These are phyloP conservation scores for Coemansia sp. DNA, from an alignment of 192 early-diverging fungal genomes.

Conservation along the genomic window DNA sequence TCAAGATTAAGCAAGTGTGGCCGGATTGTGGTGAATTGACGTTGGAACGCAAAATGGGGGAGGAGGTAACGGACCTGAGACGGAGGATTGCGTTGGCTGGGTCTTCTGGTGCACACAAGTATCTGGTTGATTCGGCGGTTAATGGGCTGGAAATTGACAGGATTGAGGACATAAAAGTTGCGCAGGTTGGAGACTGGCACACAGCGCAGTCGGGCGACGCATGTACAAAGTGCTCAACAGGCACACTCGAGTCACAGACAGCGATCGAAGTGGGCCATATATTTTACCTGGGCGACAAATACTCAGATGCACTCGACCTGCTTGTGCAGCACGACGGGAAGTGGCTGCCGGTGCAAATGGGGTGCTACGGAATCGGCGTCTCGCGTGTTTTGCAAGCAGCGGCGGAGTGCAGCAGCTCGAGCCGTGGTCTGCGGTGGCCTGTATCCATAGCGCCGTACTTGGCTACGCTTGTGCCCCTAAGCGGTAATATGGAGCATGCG, in stretches of 20 bases:
- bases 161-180: not conserved
- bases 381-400: constrained; percentile 82
- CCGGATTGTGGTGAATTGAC: not conserved
- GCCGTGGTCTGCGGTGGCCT: constrained; percentile 74
- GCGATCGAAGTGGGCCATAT: constrained; percentile 88
- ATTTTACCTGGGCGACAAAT: constrained; percentile 87
- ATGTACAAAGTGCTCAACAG: constrained; percentile 22
- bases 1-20: constrained; percentile 35
- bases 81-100: not conserved
- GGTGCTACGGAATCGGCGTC: constrained; percentile 89
- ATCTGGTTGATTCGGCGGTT: not conserved
- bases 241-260: constrained; percentile 20
- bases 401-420: constrained; percentile 66
- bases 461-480: constrained; percentile 63
- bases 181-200: constrained; percentile 30
- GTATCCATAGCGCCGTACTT: constrained; percentile 73
- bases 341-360: constrained; percentile 71
- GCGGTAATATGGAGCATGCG: constrained; percentile 4
- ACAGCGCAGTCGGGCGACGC: constrained; percentile 32
- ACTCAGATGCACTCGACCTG: constrained; percentile 72
- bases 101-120: not conserved
- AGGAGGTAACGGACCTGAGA: not conserved
- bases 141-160: not conserved
- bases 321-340: constrained; percentile 43
- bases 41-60: no score